Evolutionary conservation across 495 filamentous ascomycete species (phyloP).

Genomic region (Aspergillus diversus): DNA sequence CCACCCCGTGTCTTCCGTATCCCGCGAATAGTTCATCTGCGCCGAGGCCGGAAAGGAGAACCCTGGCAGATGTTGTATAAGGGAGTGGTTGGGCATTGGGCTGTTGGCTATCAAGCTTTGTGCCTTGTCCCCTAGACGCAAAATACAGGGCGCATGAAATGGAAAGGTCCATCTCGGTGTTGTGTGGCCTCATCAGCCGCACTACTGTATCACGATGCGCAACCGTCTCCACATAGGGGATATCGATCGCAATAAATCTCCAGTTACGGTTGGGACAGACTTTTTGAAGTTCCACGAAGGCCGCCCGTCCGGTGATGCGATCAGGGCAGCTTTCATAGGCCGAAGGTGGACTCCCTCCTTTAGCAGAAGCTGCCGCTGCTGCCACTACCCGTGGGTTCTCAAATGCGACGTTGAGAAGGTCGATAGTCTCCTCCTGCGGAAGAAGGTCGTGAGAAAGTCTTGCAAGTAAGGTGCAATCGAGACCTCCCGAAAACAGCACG

Average conservation of each 20-base stretch:
- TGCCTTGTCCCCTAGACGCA: slow-evolving; percentile 77
- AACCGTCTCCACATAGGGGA: slow-evolving; percentile 76
- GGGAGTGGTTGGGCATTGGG: slow-evolving; percentile 18
- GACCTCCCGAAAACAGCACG: slow-evolving; percentile 89
- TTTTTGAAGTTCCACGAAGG: slow-evolving; percentile 69
- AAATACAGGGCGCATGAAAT: slow-evolving; percentile 94
- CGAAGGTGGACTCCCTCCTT: slow-evolving; percentile 36
- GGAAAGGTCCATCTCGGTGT: slow-evolving; percentile 99
- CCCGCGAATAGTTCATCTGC: slow-evolving; percentile 97
- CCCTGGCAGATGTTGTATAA: slow-evolving; percentile 75
- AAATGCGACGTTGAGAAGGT: slow-evolving; percentile 95
- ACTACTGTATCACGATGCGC: slow-evolving; percentile 70
- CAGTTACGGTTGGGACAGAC: slow-evolving; percentile 76
- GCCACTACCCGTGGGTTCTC: slow-evolving; percentile 81
- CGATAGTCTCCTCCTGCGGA: slow-evolving; percentile 68
- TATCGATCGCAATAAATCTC: slow-evolving; percentile 81
- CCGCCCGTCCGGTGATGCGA: slow-evolving; percentile 78
- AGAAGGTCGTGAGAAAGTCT: slow-evolving; percentile 80
- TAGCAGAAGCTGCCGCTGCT: slow-evolving; percentile 35
- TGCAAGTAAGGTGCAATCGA: slow-evolving; percentile 91
- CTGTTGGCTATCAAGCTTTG: slow-evolving; percentile 17
- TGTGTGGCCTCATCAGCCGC: slow-evolving; percentile 84
- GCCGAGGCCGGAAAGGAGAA: slow-evolving; percentile 89
- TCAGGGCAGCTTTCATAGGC: slow-evolving; percentile 87
- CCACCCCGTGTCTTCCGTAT: slow-evolving; percentile 81